Conservation (phyloP, 768 basidiomycete species). For the Lyophyllum shimeji region DNA sequence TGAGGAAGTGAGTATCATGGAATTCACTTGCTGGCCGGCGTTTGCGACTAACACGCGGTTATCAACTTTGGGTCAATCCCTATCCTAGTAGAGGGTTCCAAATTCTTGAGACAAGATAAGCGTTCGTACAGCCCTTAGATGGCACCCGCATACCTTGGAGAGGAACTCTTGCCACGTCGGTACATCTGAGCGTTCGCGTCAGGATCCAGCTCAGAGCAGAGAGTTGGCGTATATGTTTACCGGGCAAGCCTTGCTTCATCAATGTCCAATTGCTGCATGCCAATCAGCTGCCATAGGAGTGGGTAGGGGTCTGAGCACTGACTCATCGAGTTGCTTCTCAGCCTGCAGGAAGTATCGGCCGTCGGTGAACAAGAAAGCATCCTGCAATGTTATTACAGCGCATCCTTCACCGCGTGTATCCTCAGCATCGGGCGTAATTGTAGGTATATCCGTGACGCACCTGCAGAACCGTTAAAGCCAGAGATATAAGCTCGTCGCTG, state of each 20-base stretch:
- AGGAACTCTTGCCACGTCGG: constrained; percentile 91
- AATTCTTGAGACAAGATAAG: constrained; percentile 39
- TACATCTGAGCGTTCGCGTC: constrained; percentile 50
- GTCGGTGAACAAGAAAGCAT: constrained; percentile 89
- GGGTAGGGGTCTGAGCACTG: constrained; percentile 22
- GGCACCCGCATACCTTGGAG: constrained; percentile 49
- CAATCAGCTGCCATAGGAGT: not conserved
- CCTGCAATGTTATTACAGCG: constrained; percentile 37
- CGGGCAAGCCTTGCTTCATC: constrained; percentile 89
- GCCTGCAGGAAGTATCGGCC: constrained; percentile 96
- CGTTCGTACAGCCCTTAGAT: not conserved
- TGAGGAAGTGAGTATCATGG: not conserved
- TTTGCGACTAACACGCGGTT: constrained; percentile 48
- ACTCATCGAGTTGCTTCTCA: constrained; percentile 83
- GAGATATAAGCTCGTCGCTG: constrained; percentile 85
- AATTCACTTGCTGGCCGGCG: not conserved
- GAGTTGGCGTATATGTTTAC: constrained; percentile 31
- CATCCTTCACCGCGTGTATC: no score
- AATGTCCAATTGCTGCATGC: constrained; percentile 81
- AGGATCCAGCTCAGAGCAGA: not conserved
- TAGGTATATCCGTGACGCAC: constrained; percentile 36
- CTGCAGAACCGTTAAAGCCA: constrained; percentile 93
- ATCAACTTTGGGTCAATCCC: constrained; percentile 85
- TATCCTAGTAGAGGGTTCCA: constrained; percentile 61
- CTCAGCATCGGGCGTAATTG: not conserved